A percentile compares a stretch with the other conserved stretches of the same genome.
These are phyloP conservation scores for Ajuga chamaepitys DNA, from an alignment of 257 asterid genomes.

Conservation along the genomic window DNA sequence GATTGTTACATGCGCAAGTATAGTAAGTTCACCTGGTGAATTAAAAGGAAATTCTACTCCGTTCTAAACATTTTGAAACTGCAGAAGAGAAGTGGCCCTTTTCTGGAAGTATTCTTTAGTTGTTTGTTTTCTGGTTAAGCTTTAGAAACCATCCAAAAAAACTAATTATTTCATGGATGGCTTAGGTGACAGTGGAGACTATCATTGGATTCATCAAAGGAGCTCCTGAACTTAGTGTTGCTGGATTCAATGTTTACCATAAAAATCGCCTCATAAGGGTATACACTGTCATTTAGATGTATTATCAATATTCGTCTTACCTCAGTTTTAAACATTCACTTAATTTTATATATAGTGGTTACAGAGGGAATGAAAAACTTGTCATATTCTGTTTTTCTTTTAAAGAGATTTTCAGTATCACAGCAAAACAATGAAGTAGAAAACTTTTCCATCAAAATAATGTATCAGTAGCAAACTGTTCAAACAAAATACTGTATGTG, in stretches of 20 bases:
- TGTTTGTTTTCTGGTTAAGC: background rate
- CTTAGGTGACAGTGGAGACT: conserved; percentile 58
- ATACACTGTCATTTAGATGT: conserved; percentile 8
- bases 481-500: background rate
- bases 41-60: background rate
- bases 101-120: background rate
- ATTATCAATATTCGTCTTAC: background rate
- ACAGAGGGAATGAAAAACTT: background rate
- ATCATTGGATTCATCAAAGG: conserved; percentile 78
- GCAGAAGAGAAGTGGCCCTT: background rate
- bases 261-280: conserved; percentile 95
- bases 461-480: background rate
- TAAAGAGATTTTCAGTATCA: conserved; percentile 1
- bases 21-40: background rate
- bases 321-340: conserved; percentile 2
- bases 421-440: background rate
- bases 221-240: conserved; percentile 57
- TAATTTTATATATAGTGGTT: background rate
- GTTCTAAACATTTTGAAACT: background rate
- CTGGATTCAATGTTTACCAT: conserved; percentile 87
- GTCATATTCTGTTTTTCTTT: background rate
- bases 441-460: background rate
- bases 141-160: conserved; percentile 2
- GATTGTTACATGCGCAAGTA: background rate
- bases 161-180: conserved; percentile 9